A percentile compares a stretch with the other conserved stretches of the same genome.
Conservation (phyloP, 805 yeast species). For the Metschnikowia proteae region DNA sequence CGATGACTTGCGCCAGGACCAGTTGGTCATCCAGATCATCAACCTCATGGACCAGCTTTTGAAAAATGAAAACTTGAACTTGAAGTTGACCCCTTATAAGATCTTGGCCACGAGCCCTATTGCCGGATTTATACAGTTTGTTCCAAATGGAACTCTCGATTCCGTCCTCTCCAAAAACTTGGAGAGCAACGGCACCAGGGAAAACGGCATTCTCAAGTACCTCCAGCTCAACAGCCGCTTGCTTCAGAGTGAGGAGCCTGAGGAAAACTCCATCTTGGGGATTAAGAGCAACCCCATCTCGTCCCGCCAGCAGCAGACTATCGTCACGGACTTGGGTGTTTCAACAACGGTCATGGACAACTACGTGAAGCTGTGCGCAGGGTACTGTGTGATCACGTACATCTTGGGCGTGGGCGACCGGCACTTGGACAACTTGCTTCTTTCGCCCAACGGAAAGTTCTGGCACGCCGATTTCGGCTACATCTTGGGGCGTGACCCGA, state of each 20-base stretch:
- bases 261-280: conserved; percentile 17
- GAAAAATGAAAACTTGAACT: conserved; percentile 84
- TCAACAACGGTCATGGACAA: conserved; percentile 79
- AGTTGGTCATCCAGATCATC: conserved; percentile 90
- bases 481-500: conserved; percentile 94
- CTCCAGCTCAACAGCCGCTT: conserved; percentile 53
- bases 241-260: conserved; percentile 26
- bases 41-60: conserved; percentile 85
- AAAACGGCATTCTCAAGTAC: conserved; percentile 73
- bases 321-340: conserved; percentile 44
- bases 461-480: conserved; percentile 99
- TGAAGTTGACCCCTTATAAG: conserved; percentile 81
- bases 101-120: conserved; percentile 86
- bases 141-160: conserved; percentile 89
- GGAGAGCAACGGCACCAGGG: conserved; percentile 16
- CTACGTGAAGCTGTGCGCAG: conserved; percentile 93
- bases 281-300: conserved; percentile 5
- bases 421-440: conserved; percentile 83
- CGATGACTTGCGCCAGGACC: conserved; percentile 94
- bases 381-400: conserved; percentile 94
- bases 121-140: conserved; percentile 91
- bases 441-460: conserved; percentile 77
- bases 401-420: conserved; percentile 95
- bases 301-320: conserved; percentile 32
- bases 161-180: conserved; percentile 52